Conservation (phyloP, 2,329 filamentous ascomycete genomes). For the Botrytis pseudocinerea region DNA sequence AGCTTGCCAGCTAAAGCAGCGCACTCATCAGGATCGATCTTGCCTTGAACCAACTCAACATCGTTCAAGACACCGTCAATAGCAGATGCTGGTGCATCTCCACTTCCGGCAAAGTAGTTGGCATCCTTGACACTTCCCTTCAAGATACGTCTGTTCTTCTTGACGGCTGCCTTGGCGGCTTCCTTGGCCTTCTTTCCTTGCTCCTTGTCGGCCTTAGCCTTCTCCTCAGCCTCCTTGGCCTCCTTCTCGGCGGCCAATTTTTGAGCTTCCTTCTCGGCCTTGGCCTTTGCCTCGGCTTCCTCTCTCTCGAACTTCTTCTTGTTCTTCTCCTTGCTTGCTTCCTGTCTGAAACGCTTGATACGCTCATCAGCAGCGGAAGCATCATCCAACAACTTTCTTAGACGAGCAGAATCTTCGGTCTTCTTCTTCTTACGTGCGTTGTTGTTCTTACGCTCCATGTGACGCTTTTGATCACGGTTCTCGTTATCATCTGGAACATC, state of each 20-base stretch:
- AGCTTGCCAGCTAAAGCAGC: constrained; percentile 80
- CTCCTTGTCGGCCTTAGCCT: constrained; percentile 81
- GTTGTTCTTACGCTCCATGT: constrained; percentile 97
- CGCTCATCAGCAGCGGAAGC: constrained; percentile 83
- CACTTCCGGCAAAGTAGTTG: constrained; percentile 83
- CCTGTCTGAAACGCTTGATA: constrained; percentile 95
- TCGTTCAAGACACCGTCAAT: constrained; percentile 84
- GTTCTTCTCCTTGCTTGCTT: constrained; percentile 91
- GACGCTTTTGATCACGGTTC: constrained; percentile 97
- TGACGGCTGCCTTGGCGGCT: constrained; percentile 95
- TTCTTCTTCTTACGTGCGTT: constrained; percentile 99
- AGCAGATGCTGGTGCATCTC: constrained; percentile 70
- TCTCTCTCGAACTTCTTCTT: constrained; percentile 90
- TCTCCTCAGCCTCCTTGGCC: constrained; percentile 80
- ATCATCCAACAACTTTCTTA: constrained; percentile 88
- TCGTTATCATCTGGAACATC: constrained; percentile 99
- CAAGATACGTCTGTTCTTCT: constrained; percentile 99
- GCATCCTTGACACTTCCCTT: constrained; percentile 93
- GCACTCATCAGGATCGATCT: constrained; percentile 89
- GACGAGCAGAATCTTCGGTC: constrained; percentile 91
- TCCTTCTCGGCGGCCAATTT: constrained; percentile 82
- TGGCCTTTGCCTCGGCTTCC: constrained; percentile 82
- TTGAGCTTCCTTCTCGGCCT: constrained; percentile 79
- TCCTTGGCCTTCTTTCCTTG: constrained; percentile 95
- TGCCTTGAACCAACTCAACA: constrained; percentile 81